Base-by-base conservation (phyloP, 2,329 filamentous ascomycete genomes). In the Colletotrichum noveboracense region DNA sequence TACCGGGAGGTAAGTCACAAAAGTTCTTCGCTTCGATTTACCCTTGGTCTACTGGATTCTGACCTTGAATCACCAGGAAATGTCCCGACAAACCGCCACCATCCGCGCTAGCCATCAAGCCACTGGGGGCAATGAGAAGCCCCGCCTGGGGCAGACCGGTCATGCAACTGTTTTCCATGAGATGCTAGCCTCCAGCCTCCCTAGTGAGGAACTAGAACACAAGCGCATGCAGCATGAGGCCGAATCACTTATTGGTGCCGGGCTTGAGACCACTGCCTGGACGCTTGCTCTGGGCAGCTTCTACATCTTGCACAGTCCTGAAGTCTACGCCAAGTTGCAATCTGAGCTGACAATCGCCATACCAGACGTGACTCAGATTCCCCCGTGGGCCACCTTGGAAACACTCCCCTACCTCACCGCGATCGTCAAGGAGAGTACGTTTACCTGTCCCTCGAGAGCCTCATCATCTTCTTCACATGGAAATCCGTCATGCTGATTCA, bases 361-460 rank as follows among this genome's bases (percentile, higher is more conserved):
- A 58, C 55, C 55, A 0, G 24, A 58, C 2, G 55, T 24, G 24
- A 18, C 4, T 24, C 55, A 58, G 55, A 58, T 58, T 6, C 55
- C 24, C 9, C 55, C 55, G 7, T 58, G 55, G 55, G 55, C 55
- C 2, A 58, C 14, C 0, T 58, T 28, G 55, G 55, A 58, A 58
- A 58, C 55, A 58, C 55, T 58, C 1, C 55, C 55, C 13, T 58
- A 58, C 4, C 55, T 58, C 2, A 58, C 55, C 55, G 55, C 24
- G 1, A 26, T 58, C 0, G 55, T 58, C 7, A 58, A 58, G 0
- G 55, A 58, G 1, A 58, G 55, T 36, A 36, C 1, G 32, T 34
- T 13, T 1, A 34, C 10, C 30, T 12, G 1, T 5, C 0, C 5
- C 5, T 12, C 30, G 0, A 32, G 30, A 0, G 30, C 30, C 30